Conservation (phyloP, 139 green algal genomes). For the Pycnococcus provasolii region DNA sequence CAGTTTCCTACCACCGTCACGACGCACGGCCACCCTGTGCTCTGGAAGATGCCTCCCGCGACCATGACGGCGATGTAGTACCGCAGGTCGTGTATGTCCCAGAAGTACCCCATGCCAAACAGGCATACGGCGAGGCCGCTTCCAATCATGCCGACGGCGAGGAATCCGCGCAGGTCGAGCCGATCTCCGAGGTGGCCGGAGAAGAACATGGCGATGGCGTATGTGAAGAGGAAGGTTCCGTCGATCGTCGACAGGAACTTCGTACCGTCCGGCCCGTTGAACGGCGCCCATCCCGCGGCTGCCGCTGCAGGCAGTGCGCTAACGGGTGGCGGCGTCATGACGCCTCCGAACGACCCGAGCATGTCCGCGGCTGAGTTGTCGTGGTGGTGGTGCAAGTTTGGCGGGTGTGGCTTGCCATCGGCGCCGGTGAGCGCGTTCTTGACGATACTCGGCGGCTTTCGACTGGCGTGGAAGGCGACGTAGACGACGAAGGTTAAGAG, state of each 20-base stretch:
- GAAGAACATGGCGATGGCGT: constrained; percentile 87
- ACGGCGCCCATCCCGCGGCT: constrained; percentile 66
- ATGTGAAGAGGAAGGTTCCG: constrained; percentile 77
- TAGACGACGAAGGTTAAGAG: constrained; percentile 84
- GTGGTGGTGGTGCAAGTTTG: not conserved
- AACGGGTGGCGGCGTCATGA: not conserved
- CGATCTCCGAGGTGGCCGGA: constrained; percentile 75
- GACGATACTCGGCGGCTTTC: constrained; percentile 83
- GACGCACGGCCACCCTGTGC: constrained; percentile 83
- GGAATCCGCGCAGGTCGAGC: constrained; percentile 75
- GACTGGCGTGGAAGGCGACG: constrained; percentile 70
- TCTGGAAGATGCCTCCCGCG: constrained; percentile 68
- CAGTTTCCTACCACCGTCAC: constrained; percentile 88
- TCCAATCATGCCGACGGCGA: constrained; percentile 72
- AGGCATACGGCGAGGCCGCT: constrained; percentile 57
- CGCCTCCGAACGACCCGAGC: too few species aligned
- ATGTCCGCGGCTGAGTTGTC: not conserved
- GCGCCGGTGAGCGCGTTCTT: constrained; percentile 49
- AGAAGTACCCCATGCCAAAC: constrained; percentile 78
- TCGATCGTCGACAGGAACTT: constrained; percentile 70
- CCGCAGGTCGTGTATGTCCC: constrained; percentile 61
- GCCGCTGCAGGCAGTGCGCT: not conserved
- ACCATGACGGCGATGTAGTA: constrained; percentile 72
- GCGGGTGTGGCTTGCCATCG: not conserved
- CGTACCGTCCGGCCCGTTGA: constrained; percentile 62